Evolutionary conservation across 768 basidiomycete species (phyloP).

Genomic region (Naematelia encephala): DNA sequence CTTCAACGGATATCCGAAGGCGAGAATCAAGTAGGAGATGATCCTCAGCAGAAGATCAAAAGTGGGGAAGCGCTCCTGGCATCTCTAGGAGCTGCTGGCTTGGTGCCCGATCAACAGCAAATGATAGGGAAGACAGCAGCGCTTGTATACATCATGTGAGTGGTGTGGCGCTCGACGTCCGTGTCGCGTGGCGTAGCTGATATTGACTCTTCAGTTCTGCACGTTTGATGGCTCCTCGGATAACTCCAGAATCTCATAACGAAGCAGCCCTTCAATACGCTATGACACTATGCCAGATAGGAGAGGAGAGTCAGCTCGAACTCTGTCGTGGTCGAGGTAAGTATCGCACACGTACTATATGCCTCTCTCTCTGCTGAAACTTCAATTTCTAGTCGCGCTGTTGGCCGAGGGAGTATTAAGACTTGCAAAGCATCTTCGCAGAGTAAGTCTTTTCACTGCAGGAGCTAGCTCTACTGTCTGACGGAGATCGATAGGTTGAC

Average conservation of each 20-base stretch:
- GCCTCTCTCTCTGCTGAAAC: neutral
- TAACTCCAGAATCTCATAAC: slow-evolving; percentile 1
- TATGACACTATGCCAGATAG: slow-evolving; percentile 14
- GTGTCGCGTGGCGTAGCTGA: neutral
- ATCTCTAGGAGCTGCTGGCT: slow-evolving; percentile 12
- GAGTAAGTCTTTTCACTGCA: slow-evolving; percentile 16
- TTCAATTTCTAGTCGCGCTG: slow-evolving; percentile 6
- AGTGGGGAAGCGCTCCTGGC: slow-evolving; percentile 21
- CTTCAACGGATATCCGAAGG: slow-evolving; percentile 5
- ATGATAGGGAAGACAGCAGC: slow-evolving; percentile 23
- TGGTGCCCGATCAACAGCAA: slow-evolving; percentile 6
- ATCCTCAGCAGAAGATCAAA: slow-evolving; percentile 9
- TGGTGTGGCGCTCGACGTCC: neutral
- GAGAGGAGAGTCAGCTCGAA: slow-evolving; percentile 22
- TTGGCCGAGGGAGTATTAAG: slow-evolving; percentile 26
- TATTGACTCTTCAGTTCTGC: slow-evolving; percentile 12
- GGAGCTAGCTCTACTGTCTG: neutral
- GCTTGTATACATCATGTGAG: slow-evolving; percentile 36
- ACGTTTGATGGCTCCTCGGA: slow-evolving; percentile 10
- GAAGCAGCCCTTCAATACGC: slow-evolving; percentile 18
- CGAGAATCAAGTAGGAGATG: neutral
- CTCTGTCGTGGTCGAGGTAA: slow-evolving; percentile 22
- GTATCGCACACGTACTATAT: neutral
- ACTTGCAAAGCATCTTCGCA: slow-evolving; percentile 19
- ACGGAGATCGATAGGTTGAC: slow-evolving; percentile 11